Base-by-base conservation (phyloP, 768 basidiomycete genomes). In the Hericium coralloides region DNA sequence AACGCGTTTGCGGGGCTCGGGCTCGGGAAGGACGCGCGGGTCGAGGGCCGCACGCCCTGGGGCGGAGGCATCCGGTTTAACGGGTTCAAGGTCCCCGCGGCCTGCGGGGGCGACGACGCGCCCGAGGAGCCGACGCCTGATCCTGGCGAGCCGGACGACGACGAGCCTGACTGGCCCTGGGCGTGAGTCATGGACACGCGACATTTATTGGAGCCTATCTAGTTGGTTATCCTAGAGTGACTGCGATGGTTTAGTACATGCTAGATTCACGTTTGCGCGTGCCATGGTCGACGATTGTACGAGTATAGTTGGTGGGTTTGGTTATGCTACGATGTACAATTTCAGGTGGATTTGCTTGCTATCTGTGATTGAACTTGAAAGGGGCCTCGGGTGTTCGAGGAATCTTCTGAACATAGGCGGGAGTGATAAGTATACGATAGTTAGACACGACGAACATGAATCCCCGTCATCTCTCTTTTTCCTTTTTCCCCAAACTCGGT, bases 31-130 rank as follows among this genome's bases (percentile, higher is more conserved):
- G 85, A 93, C 63, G 90, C 95, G 3, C 72, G 62, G 17, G 81
- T 98, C 43, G 73, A 80, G 31, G 87, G 90, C 53, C 74, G 79
- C 58, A 91, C 90, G 8, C 93, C 92, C 15, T 97, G 94, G 94
- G 94, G 94, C 65, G 92, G 92, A 79, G 94, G 93, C 58, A 73
- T 90, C 53, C 79, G 94, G 59, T 78, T 76, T 15, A 81, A 92
- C 62, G 31, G 79, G 43, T 64, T 58, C 67, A 58, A 64, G 18
- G 67, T 76, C n/a, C 79, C 78, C 22, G 61, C 65, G 55, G 68
- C 70, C 43, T 81, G 80, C 64, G 65, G 66, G 48, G 60, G 61
- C 6, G 66, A 58, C 57, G 39, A 61, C n/a, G 58, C 58, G 38
- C 65, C 67, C 5, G 60, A 64, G 55, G 49, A 49, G 10, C 73